A percentile compares a stretch with the other conserved stretches of the same genome.
These are phyloP conservation scores for Candida coleopterorum DNA, from an alignment of 805 yeast species.

Conservation along the genomic window DNA sequence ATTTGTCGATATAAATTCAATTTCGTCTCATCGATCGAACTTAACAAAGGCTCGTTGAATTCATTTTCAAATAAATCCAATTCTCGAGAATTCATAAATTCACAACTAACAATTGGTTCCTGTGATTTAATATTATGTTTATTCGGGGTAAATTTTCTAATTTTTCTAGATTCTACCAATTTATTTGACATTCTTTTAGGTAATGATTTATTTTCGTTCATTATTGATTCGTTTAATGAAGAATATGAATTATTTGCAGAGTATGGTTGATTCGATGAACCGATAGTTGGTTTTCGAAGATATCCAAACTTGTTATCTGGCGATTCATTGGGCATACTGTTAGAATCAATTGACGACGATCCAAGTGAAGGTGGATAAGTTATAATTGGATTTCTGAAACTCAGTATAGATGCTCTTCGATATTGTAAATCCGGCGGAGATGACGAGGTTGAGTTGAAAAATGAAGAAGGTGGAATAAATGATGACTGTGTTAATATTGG, in stretches of 20 bases:
- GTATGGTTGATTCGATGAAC: not conserved
- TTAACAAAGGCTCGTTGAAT: constrained; percentile 37
- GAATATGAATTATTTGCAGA: constrained; percentile 7
- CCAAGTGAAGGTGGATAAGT: constrained; percentile 9
- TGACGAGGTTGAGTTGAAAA: not conserved
- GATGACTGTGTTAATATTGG: not conserved
- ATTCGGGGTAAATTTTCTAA: not conserved
- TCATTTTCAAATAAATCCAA: constrained; percentile 43
- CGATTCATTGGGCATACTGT: constrained; percentile 7
- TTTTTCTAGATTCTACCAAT: constrained; percentile 2
- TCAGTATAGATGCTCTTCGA: constrained; percentile 10
- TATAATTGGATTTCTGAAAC: constrained; percentile 4
- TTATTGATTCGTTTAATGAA: constrained; percentile 6
- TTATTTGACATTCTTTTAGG: constrained; percentile 1
- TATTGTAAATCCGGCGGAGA: constrained; percentile 2
- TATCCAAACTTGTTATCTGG: constrained; percentile 11
- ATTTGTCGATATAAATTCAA: constrained; percentile 49
- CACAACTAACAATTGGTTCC: constrained; percentile 35
- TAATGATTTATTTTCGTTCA: not conserved
- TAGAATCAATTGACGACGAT: constrained; percentile 9
- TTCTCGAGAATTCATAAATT: constrained; percentile 41
- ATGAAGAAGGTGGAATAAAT: not conserved
- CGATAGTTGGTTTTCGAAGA: constrained; percentile 7
- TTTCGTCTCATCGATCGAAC: constrained; percentile 30
- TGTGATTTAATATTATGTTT: constrained; percentile 1